These are phyloP conservation scores for Daldinia sp. DNA, from an alignment of 2,329 filamentous ascomycete species.

Conservation along the genomic window DNA sequence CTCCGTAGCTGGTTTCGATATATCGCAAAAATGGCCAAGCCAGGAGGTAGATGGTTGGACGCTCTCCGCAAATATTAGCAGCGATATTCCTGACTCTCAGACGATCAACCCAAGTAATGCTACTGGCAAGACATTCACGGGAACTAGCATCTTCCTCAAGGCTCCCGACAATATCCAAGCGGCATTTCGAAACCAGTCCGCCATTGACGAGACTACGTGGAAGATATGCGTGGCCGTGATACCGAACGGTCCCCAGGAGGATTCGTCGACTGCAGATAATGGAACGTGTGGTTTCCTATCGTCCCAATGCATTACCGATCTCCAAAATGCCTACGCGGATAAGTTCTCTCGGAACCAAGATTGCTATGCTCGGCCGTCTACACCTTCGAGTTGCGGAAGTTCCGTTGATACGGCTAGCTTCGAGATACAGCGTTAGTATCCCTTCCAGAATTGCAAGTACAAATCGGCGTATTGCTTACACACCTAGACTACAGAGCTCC, in stretches of 20 bases:
- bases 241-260: slow-evolving; percentile 34
- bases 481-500: slow-evolving; percentile 35
- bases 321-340: slow-evolving; percentile 40
- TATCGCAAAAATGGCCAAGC: slow-evolving; percentile 57
- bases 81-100: slow-evolving; percentile 40
- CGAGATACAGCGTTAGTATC: slow-evolving; percentile 37
- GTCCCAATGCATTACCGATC: slow-evolving; percentile 40
- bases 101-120: slow-evolving; percentile 35
- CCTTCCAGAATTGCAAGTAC: not conserved
- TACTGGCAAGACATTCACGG: slow-evolving; percentile 38
- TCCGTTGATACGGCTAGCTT: slow-evolving; percentile 36
- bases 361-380: slow-evolving; percentile 40
- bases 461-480: not conserved
- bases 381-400: slow-evolving; percentile 40
- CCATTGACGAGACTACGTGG: slow-evolving; percentile 42
- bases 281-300: slow-evolving; percentile 35
- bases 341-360: slow-evolving; percentile 39
- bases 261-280: slow-evolving; percentile 24
- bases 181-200: slow-evolving; percentile 25
- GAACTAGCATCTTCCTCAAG: slow-evolving; percentile 42
- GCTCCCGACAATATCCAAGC: slow-evolving; percentile 29
- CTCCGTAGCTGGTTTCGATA: slow-evolving; percentile 35
- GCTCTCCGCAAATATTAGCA: slow-evolving; percentile 40
- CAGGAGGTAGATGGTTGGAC: slow-evolving; percentile 57
- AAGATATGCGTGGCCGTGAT: slow-evolving; percentile 43